Evolutionary conservation across 371 early-diverging fungal species (phyloP).

Genomic region (Apophysomyces sp.): DNA sequence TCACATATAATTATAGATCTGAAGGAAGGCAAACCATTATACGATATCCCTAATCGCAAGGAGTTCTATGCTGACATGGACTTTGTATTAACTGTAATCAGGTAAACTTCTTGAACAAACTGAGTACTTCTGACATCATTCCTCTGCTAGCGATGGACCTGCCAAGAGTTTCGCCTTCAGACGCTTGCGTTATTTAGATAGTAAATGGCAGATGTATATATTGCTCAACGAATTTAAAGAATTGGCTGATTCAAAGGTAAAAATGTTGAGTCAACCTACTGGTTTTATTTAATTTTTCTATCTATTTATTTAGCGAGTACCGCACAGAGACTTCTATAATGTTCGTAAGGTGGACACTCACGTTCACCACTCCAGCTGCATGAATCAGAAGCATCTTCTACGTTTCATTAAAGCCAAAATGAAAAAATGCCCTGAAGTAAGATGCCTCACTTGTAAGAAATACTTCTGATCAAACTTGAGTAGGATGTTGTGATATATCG

Average conservation of each 20-base stretch:
- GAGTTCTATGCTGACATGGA: slow-evolving; percentile 93
- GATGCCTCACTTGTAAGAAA: not conserved
- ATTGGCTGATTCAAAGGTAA: slow-evolving; percentile 88
- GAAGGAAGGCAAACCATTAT: slow-evolving; percentile 35
- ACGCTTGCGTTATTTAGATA: slow-evolving; percentile 91
- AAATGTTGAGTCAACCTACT: not conserved
- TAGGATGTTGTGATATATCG: slow-evolving; percentile 77
- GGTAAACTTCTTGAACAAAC: slow-evolving; percentile 16
- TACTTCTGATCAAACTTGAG: not conserved
- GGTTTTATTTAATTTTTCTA: not conserved
- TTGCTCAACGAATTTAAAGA: slow-evolving; percentile 93
- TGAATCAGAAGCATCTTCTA: slow-evolving; percentile 98
- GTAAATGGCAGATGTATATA: slow-evolving; percentile 93
- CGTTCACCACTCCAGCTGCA: slow-evolving; percentile 95
- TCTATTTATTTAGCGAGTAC: slow-evolving; percentile 55
- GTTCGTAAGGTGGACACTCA: slow-evolving; percentile 99
- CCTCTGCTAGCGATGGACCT: slow-evolving; percentile 79
- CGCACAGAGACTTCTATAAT: slow-evolving; percentile 98
- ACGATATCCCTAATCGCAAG: slow-evolving; percentile 70
- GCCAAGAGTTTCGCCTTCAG: slow-evolving; percentile 94
- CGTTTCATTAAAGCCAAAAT: slow-evolving; percentile 98
- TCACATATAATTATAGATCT: slow-evolving; percentile 11
- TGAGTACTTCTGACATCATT: not conserved
- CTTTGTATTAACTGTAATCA: slow-evolving; percentile 77
- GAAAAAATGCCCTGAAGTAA: slow-evolving; percentile 76